Evolutionary conservation across 495 filamentous ascomycete genomes (phyloP), one percentile per base, ranked within the genome.

Genomic region (Pyrenopolyporus hunteri): DNA sequence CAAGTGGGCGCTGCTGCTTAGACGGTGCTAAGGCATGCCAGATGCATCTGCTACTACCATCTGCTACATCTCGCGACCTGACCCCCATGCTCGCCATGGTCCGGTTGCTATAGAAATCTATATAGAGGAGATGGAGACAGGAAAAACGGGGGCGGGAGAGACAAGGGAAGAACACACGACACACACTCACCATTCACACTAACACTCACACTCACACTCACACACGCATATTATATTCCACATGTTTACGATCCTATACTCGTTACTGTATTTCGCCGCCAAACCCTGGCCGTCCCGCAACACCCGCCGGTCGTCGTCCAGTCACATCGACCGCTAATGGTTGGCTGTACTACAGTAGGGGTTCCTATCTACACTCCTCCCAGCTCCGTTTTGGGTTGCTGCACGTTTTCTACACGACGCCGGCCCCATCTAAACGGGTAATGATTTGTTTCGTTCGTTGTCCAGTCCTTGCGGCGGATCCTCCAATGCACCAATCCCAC

Each of bases 21-120:
- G n/a, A n/a, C n/a, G n/a, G n/a, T n/a, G n/a, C n/a, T n/a, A n/a
- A 70, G 29, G 57, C 64, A 70, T 61, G 50, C 56, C 48, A 65
- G 68, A 70, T 64, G 68, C 61, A 64, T 68, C 60, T 32, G 50
- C 42, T 59, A 28, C 57, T 5, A 5, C 26, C 9, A 39, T 45
- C 31, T 31, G 22, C 32, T 20, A 39, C 53, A 39, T 43, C 32
- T 48, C 13, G 13, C 56, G 46, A 19, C 50, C 49, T 57, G 28
- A 40, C 26, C 42, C 23, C 2, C 44, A 28, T 2, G 23, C 14
- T 50, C 26, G 14, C 43, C 22, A 23, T 53, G n/a, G 31, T 44
- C 44, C 55, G 16, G 63, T 66, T 54, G 57, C 63, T 61, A 57
- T 66, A 60, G 52, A 66, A 66, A 61, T 65, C 11, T 23, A 50